Conservation (phyloP, 176 grass and related monocot species). For the Eleusine coracana region DNA sequence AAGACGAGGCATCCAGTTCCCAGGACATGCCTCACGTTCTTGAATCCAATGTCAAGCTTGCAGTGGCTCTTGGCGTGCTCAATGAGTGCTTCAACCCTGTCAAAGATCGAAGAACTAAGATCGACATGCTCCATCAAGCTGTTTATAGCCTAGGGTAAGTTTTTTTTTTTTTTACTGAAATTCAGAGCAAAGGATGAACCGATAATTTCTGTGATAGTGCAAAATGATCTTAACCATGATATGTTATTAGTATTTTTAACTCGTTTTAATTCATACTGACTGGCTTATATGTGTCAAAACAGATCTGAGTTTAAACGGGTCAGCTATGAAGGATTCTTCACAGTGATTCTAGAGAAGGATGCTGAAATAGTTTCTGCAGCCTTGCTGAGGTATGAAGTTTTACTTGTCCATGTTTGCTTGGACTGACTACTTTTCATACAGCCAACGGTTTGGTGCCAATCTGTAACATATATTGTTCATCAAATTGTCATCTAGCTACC, state of each 20-base stretch:
- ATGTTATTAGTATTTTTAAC: not conserved
- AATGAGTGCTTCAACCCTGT: slow-evolving; percentile 82
- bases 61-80: slow-evolving; percentile 56
- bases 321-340: slow-evolving; percentile 78
- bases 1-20: slow-evolving; percentile 6
- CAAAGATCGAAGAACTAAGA: slow-evolving; percentile 59
- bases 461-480: too few relatives aligned
- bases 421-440: too few relatives aligned
- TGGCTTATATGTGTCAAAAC: not conserved
- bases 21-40: slow-evolving; percentile 23
- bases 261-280: not conserved
- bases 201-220: not conserved
- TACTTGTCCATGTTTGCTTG: not conserved
- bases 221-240: too few relatives aligned
- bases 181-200: too few relatives aligned
- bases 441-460: too few relatives aligned
- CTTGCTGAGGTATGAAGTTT: slow-evolving; percentile 57
- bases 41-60: slow-evolving; percentile 59
- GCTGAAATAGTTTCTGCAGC: slow-evolving; percentile 68
- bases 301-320: slow-evolving; percentile 72
- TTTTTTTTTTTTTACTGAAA: too few relatives aligned
- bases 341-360: slow-evolving; percentile 71
- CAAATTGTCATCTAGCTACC: too few relatives aligned
- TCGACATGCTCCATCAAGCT: slow-evolving; percentile 70
- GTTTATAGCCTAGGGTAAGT: slow-evolving; percentile 70